These are phyloP conservation scores for Phytophthora chlamydospora DNA, from an alignment of 352 stramenopile genomes.

Conservation along the genomic window DNA sequence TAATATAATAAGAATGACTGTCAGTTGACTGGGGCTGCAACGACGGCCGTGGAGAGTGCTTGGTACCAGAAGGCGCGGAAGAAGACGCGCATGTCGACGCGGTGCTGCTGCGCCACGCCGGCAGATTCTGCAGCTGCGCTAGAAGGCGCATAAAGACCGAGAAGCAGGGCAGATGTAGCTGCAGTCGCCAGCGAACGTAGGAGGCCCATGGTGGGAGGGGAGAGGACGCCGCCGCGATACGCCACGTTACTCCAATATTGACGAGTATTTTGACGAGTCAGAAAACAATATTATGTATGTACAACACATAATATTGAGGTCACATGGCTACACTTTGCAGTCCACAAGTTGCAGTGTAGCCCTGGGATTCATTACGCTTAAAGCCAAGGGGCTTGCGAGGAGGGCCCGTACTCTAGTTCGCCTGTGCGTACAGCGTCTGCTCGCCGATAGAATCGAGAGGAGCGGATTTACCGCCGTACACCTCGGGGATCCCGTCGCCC, in stretches of 20 bases:
- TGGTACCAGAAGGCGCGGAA: slow-evolving; percentile 81
- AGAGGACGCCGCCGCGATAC: slow-evolving; percentile 15
- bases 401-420: slow-evolving; percentile 6
- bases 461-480: slow-evolving; percentile 31
- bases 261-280: slow-evolving; percentile 6
- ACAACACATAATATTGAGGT: slow-evolving; percentile 3
- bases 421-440: slow-evolving; percentile 27
- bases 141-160: slow-evolving; percentile 24
- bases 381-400: too few relatives aligned
- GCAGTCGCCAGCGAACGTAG: slow-evolving; percentile 24
- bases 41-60: not conserved
- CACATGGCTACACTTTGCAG: not conserved
- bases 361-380: too few relatives aligned
- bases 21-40: slow-evolving; percentile 4
- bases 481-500: slow-evolving; percentile 22
- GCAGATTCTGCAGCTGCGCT: slow-evolving; percentile 8
- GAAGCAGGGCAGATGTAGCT: slow-evolving; percentile 29
- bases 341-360: too few relatives aligned
- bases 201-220: slow-evolving; percentile 26
- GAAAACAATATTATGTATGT: slow-evolving; percentile 2
- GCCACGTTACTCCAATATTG: slow-evolving; percentile 1
- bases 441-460: slow-evolving; percentile 29
- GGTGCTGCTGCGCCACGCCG: slow-evolving; percentile 41
- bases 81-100: slow-evolving; percentile 68
- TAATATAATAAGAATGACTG: slow-evolving; percentile 1